phyloP scores from a whole-genome alignment of 345 rosid species.

The Eucalyptus pauciflora region DNA sequence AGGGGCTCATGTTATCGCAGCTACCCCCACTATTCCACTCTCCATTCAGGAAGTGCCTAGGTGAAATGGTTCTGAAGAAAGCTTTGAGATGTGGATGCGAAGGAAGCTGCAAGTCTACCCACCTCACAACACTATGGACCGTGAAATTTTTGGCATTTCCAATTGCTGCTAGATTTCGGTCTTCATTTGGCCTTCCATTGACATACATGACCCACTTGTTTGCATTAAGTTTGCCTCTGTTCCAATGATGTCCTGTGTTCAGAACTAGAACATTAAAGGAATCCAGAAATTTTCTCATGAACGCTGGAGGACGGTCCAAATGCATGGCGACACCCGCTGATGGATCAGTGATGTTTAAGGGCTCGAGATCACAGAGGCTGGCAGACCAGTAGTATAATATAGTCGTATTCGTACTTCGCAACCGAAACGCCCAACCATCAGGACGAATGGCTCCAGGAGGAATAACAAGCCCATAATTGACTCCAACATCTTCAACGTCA shows the following conservation, averaged over 20 bases:
- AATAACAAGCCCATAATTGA: conserved; percentile 47
- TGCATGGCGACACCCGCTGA: conserved; percentile 45
- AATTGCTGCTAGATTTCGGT: conserved; percentile 19
- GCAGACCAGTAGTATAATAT: conserved; percentile 73
- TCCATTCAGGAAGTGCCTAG: conserved; percentile 59
- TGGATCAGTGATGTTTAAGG: conserved; percentile 21
- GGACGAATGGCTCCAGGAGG: conserved; percentile 45
- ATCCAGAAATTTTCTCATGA: conserved; percentile 42
- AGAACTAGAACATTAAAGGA: conserved; percentile 51
- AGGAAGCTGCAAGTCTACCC: conserved; percentile 57
- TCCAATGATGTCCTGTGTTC: conserved; percentile 88
- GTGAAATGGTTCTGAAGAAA: conserved; percentile 70
- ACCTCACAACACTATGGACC: conserved; percentile 31
- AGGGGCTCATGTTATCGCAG: conserved; percentile 53
- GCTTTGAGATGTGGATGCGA: conserved; percentile 37
- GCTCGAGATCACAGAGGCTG: conserved; percentile 41
- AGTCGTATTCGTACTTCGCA: conserved; percentile 55
- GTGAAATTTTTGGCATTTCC: conserved; percentile 50
- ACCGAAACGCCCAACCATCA: conserved; percentile 61
- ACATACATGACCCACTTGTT: conserved; percentile 67
- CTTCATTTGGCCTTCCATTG: conserved; percentile 31
- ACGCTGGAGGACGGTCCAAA: conserved; percentile 62
- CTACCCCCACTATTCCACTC: conserved; percentile 82
- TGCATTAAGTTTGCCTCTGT: conserved; percentile 53
- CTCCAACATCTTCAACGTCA: conserved; percentile 50